Base-by-base conservation (phyloP, 106 monocot genomes). In the Vanilla planifolia region DNA sequence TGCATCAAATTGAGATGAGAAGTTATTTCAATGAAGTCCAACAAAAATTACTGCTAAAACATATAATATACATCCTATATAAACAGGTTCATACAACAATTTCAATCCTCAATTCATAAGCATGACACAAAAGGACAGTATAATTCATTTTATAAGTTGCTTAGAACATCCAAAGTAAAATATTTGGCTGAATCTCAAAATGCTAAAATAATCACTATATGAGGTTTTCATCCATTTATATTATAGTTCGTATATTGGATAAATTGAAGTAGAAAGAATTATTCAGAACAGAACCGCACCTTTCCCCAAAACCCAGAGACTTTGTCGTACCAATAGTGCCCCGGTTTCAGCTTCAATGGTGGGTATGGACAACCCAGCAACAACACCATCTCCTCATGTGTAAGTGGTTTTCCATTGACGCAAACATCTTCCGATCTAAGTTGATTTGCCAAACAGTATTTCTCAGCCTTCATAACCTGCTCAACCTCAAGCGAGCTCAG, bases 261-360 rank as follows among this genome's bases (percentile, higher is more conserved):
- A 57, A 57, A 22, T 19, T 57, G n/a, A 35, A 5, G 10, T 5
- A 15, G 35, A 16, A 57, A 24, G 13, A 0, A 57, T 14, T 10
- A 0, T 14, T 17, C 17, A 57, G 32, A 35, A 21, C 5, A 57
- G 5, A 21, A 57, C 1, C 76, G 72, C 53, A 92, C 92, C 92
- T 83, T 86, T 41, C 93, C 93, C 93, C 93, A 93, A 39, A 69
- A 70, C 10, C 93, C 93, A 0, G 93, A 88, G 10, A 95, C 80
- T 65, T 86, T 89, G 56, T 95, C 94, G 43, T 95, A 95, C 94
- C 94, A 95, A 70, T 89, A 95, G 48, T 59, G 55, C 3, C 89
- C 94, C 0, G 89, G 86, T 60, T 75, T 85, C 52, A 95, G 58
- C 75, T 73, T 86, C 0, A 32, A n/a, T 0, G 86, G 86, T 7